Evolutionary conservation across 495 filamentous ascomycete genomes (phyloP), one percentile per base, ranked within the genome.

Genomic region (Lepidopterella palustris): DNA sequence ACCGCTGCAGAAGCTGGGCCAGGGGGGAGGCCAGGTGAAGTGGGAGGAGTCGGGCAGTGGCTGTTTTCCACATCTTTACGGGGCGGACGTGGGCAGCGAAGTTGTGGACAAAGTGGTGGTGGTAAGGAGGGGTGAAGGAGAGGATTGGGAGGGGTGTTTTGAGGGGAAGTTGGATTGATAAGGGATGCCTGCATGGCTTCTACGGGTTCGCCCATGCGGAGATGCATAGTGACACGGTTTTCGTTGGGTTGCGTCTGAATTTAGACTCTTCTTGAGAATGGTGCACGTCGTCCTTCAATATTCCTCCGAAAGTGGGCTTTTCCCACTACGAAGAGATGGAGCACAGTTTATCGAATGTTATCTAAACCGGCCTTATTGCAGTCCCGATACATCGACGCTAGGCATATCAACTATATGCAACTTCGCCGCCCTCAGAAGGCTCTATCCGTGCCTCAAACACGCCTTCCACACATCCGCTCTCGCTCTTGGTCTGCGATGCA

Each of bases 351-450:
- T n/a, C n/a, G n/a, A n/a, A n/a, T n/a, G n/a, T n/a, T n/a, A n/a
- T n/a, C n/a, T n/a, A 35, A 35, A 6, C 31, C 31, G 31, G 31
- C 31, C 31, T 35, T 35, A 11, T 42, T 18, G 18, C 35, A 10
- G 3, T 18, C 35, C 35, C 35, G 35, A 42, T 10, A 42, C 13
- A 42, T 42, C 35, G 18, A 57, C 23, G 0, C 54, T 53, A 15
- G 83, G 82, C 55, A 86, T 67, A 60, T 84, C 79, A 11, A 78
- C 77, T 75, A 84, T 83, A 68, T 82, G 81, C 48, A 82, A 61
- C 72, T 84, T 84, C 49, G 79, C 77, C 61, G 73, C 76, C 4
- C 78, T 82, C 68, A 82, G 83, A n/a, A 25, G 83, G 83, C 57
- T 79, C 74, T 26, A 85, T 64, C 32, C 65, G 73, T 13, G 77